These are phyloP conservation scores for Posidonia oceanica DNA, from an alignment of 116 monocot species.

Conservation along the genomic window DNA sequence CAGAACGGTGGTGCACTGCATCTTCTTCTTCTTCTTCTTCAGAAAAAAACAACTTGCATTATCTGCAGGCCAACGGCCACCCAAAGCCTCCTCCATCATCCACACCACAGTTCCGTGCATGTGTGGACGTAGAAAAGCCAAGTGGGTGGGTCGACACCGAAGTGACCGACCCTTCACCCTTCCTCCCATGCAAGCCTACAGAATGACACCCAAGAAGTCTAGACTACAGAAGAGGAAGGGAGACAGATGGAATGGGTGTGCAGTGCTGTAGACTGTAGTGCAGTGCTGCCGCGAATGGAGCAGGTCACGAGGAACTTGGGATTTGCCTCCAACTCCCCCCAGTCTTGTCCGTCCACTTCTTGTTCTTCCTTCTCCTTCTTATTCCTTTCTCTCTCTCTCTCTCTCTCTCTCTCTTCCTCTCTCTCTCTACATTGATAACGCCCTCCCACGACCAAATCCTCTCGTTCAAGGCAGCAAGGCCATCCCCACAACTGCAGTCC, in stretches of 20 bases:
- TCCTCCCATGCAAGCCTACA: background rate
- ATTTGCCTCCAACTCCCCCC: background rate
- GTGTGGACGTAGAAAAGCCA: no score
- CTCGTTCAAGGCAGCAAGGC: background rate
- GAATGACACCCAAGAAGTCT: background rate
- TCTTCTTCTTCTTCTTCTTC: no score
- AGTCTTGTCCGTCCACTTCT: background rate
- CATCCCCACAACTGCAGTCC: background rate
- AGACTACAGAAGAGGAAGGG: no score
- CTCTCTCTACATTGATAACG: background rate
- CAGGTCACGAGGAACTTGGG: constrained; percentile 7
- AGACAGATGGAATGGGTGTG: background rate
- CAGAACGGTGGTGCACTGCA: no score
- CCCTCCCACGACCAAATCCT: background rate
- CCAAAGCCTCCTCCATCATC: no score
- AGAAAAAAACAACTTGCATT: no score
- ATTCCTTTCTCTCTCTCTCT: background rate
- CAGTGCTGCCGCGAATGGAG: background rate
- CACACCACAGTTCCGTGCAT: no score
- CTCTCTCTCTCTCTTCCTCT: background rate
- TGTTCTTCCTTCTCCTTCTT: background rate
- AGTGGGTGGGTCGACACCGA: no score
- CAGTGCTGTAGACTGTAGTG: background rate
- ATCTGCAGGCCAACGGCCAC: no score
- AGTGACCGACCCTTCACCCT: background rate